Evolutionary conservation across 2,329 filamentous ascomycete species (phyloP), one percentile per base, ranked within the genome.

Genomic region (Aspergillus aculeatinus): DNA sequence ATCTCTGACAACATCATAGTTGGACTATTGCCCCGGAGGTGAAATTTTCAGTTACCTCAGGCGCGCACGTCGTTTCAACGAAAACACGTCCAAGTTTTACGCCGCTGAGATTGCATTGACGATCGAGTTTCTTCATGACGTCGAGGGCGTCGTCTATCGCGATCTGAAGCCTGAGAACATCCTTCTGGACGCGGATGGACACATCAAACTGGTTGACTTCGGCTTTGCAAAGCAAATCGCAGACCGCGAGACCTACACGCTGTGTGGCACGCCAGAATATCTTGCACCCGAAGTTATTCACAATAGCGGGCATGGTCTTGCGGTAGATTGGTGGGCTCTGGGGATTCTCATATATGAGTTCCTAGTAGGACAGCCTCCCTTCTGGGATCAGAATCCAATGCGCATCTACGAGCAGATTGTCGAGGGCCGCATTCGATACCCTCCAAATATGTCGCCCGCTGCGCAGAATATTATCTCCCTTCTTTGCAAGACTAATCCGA

Each of bases 351-450:
- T 88, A 48, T 88, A 88, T 72, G 86, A 89, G 66, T 88, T 89
- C 68, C 76, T 89, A 21, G 85, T 88, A 53, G 86, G 86, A 55
- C 85, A 88, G 67, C 86, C 86, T 23, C 86, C 86, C 1, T 89
- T 88, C 72, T 89, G 86, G 86, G 86, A 88, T 70, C 84, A 87
- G 61, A 88, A 88, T 65, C 86, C 86, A 3, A 87, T 88, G 83
- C 86, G 86, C 62, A 87, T 88, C 63, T 88, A 88, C 70, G 86
- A 88, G 72, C 85, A 85, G 70, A 89, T 89, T 64, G 85, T 88
- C 14, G 83, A 86, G 72, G 86, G 86, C 60, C 83, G 80, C 61
- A 74, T 89, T 47, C 83, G 85, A 60, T 88, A 84, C 68, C 86
- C 86, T 7, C 79, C 79, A 9, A 81, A 81, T 63, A 86, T 88